Conservation (phyloP, 768 basidiomycete genomes). For the Suillus americanus region DNA sequence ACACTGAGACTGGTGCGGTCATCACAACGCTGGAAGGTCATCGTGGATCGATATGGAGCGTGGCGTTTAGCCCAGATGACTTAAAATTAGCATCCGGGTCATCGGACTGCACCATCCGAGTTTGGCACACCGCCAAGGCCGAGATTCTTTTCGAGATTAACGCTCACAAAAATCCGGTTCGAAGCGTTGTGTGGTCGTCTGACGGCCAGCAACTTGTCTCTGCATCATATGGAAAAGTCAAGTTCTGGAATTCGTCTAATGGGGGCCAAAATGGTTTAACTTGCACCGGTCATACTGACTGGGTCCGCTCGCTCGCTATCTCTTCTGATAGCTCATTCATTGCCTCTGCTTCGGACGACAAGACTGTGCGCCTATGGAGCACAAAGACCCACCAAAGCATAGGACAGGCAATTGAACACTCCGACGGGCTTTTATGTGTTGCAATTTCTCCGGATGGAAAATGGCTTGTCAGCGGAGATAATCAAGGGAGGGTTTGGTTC, state of each 20-base stretch:
- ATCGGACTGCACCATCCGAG: conserved; percentile 18
- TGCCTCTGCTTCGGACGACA: neutral
- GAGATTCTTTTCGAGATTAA: conserved; percentile 15
- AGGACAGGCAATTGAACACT: neutral
- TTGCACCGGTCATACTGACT: neutral
- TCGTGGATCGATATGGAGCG: conserved; percentile 14
- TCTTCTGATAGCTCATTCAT: neutral
- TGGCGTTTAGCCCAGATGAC: conserved; percentile 24
- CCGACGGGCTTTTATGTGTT: neutral
- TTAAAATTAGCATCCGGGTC: conserved; percentile 16
- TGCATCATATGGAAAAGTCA: neutral
- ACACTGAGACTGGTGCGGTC: neutral
- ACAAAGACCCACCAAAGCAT: neutral
- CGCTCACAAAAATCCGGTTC: conserved; percentile 4
- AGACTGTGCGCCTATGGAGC: neutral
- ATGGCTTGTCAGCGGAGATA: neutral
- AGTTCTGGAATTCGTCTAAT: neutral
- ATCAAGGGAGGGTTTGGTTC: neutral
- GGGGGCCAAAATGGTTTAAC: neutral
- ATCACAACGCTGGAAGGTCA: conserved; percentile 12
- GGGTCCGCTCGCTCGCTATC: neutral
- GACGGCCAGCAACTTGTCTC: neutral
- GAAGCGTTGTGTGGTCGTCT: neutral
- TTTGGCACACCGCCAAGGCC: conserved; percentile 19
- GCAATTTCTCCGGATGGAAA: neutral